phyloP scores from a whole-genome alignment of 805 yeast species.

The Sugiyamaella chiloensis region DNA sequence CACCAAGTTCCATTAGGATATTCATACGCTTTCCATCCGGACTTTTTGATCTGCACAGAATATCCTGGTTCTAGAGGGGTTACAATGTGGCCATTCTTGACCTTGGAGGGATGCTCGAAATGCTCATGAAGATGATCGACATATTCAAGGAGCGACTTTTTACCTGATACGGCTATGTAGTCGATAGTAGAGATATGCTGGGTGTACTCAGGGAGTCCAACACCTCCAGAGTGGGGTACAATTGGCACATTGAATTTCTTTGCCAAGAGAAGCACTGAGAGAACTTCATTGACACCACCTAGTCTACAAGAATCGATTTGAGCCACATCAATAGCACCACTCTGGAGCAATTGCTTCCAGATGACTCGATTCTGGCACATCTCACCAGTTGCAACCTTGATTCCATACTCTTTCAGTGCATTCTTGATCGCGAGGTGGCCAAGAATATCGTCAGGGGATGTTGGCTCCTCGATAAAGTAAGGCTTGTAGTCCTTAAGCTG shows the following conservation, averaged over 20 bases:
- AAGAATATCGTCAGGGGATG: slow-evolving; percentile 36
- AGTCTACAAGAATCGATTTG: slow-evolving; percentile 37
- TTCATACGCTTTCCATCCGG: slow-evolving; percentile 27
- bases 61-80: slow-evolving; percentile 36
- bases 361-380: slow-evolving; percentile 37
- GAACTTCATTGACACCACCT: slow-evolving; percentile 37
- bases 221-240: slow-evolving; percentile 39
- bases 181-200: slow-evolving; percentile 37
- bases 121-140: slow-evolving; percentile 36
- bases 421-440: slow-evolving; percentile 33
- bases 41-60: slow-evolving; percentile 32
- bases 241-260: slow-evolving; percentile 35
- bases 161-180: slow-evolving; percentile 32
- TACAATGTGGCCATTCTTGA: slow-evolving; percentile 31
- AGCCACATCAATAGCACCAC: slow-evolving; percentile 33
- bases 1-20: slow-evolving; percentile 36
- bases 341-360: slow-evolving; percentile 33
- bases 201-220: slow-evolving; percentile 37
- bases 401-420: slow-evolving; percentile 33
- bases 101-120: slow-evolving; percentile 30
- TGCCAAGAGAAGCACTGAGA: slow-evolving; percentile 35
- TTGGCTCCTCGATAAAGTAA: slow-evolving; percentile 38
- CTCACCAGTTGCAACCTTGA: slow-evolving; percentile 38
- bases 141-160: slow-evolving; percentile 32
- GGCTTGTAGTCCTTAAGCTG: slow-evolving; percentile 33